Evolutionary conservation across 148 eudicot species (phyloP).

Genomic region (Silene conica): DNA sequence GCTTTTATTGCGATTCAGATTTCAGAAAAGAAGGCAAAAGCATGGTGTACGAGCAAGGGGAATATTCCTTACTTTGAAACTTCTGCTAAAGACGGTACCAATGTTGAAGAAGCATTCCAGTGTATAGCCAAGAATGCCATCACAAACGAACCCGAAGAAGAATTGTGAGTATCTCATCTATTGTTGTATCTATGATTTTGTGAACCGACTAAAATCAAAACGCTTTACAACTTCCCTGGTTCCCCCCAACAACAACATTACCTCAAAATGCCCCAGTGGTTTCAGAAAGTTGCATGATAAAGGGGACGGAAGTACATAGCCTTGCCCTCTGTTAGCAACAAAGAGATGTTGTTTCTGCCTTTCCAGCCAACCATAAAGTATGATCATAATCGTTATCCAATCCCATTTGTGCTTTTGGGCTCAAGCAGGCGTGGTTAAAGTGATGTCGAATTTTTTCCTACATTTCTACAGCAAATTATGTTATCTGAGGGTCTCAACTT

Average conservation of each 20-base stretch:
- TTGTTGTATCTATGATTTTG: neutral
- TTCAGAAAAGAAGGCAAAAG: slow-evolving; percentile 75
- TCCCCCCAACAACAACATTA: no score
- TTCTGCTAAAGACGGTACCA: slow-evolving; percentile 77
- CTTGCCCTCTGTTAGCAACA: no score
- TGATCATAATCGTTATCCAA: neutral
- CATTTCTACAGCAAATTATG: neutral
- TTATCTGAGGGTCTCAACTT: no score
- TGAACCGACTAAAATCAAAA: neutral
- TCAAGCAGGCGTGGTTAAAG: neutral
- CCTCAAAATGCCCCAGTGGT: no score
- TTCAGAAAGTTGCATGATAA: no score
- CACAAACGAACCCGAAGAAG: slow-evolving; percentile 76
- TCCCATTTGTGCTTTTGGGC: neutral
- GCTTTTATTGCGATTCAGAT: slow-evolving; percentile 34
- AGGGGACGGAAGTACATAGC: no score
- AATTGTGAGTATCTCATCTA: slow-evolving; percentile 43
- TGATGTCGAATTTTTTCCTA: neutral
- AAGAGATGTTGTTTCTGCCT: no score
- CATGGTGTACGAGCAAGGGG: slow-evolving; percentile 79
- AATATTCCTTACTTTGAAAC: slow-evolving; percentile 81
- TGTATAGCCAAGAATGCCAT: slow-evolving; percentile 72
- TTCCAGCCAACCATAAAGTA: neutral
- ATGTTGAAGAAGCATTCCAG: slow-evolving; percentile 76
- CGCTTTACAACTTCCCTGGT: neutral